Conservation (phyloP, 495 filamentous ascomycete genomes). For the Durotheca rogersii region DNA sequence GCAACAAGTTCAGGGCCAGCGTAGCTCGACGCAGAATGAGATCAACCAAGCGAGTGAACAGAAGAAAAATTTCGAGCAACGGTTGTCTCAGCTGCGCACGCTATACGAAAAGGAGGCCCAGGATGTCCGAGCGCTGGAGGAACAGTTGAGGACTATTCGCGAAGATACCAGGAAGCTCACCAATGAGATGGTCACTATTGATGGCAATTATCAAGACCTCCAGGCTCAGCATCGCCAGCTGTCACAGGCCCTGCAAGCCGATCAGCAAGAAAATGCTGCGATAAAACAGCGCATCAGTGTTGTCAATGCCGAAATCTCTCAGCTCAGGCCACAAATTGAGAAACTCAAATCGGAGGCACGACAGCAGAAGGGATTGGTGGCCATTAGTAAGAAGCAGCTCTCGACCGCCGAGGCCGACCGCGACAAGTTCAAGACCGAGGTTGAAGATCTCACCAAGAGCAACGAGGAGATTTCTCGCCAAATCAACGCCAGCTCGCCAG, state of each 20-base stretch:
- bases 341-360: conserved; percentile 85
- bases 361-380: conserved; percentile 91
- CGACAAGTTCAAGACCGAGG: conserved; percentile 78
- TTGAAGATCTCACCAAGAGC: conserved; percentile 65
- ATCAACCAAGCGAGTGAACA: conserved; percentile 75
- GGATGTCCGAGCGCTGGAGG: conserved; percentile 79
- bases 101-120: conserved; percentile 93
- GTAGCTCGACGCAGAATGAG: conserved; percentile 72
- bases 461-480: conserved; percentile 55
- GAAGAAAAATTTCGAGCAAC: conserved; percentile 87
- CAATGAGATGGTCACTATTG: conserved; percentile 76
- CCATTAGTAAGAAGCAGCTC: conserved; percentile 97
- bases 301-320: conserved; percentile 75
- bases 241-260: conserved; percentile 70
- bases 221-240: conserved; percentile 80
- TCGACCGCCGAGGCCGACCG: conserved; percentile 82
- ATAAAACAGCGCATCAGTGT: conserved; percentile 85
- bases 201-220: conserved; percentile 79
- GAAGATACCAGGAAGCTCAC: conserved; percentile 81
- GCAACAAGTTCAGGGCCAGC: conserved; percentile 83
- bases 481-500: conserved; percentile 42
- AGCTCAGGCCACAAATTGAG: conserved; percentile 84
- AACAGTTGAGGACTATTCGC: conserved; percentile 70
- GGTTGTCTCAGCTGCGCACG: conserved; percentile 76
- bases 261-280: conserved; percentile 82